Evolutionary conservation across 176 grass and related monocot genomes (phyloP).

Genomic region (Saccharum spontaneum): DNA sequence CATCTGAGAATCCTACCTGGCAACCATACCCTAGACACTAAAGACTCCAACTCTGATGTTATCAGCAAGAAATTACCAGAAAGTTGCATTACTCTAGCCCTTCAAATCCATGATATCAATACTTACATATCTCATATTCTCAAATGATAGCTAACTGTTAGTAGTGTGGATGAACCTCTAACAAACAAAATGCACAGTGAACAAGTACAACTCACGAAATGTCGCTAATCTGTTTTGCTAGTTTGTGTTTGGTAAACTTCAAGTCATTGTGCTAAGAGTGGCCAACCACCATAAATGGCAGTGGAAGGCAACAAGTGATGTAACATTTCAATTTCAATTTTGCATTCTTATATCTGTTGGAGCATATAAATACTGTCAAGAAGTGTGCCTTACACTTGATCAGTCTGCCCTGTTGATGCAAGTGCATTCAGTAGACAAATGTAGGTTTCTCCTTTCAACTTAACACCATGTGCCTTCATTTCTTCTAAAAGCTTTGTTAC

Average conservation of each 20-base stretch:
- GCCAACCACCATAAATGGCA: neutral
- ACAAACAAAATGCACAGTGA: slow-evolving; percentile 9
- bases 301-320: neutral
- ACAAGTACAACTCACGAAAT: neutral
- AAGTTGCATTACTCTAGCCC: neutral
- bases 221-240: slow-evolving; percentile 23
- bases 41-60: slow-evolving; percentile 7
- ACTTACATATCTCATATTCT: neutral
- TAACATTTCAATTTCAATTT: neutral
- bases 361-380: neutral
- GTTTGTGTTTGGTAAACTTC: slow-evolving; percentile 13
- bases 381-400: slow-evolving; percentile 80
- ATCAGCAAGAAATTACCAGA: slow-evolving; percentile 4
- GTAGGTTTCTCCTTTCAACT: slow-evolving; percentile 94
- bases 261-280: slow-evolving; percentile 11
- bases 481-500: slow-evolving; percentile 90
- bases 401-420: slow-evolving; percentile 68
- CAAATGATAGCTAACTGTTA: slow-evolving; percentile 14
- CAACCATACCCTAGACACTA: neutral
- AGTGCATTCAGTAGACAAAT: slow-evolving; percentile 91
- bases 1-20: slow-evolving; percentile 14
- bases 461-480: slow-evolving; percentile 87
- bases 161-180: slow-evolving; percentile 20
- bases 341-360: slow-evolving; percentile 13
- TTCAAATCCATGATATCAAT: slow-evolving; percentile 19